Evolutionary conservation across 2,329 filamentous ascomycete genomes (phyloP).

Genomic region (Neofusicoccum umdonicola): DNA sequence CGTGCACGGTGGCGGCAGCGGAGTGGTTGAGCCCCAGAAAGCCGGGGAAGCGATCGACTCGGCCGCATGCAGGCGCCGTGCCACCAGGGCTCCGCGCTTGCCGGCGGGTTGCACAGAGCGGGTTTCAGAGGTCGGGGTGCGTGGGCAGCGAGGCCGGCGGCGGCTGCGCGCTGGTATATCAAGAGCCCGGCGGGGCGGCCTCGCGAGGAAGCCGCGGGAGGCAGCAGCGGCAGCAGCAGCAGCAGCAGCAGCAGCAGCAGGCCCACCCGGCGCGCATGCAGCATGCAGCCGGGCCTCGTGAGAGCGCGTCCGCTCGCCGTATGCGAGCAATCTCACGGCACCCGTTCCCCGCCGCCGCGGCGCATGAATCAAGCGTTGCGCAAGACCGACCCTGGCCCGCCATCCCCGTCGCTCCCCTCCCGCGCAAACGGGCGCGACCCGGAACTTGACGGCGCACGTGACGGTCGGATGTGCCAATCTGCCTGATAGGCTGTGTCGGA

Average conservation of each 20-base stretch:
- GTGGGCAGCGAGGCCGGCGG: background rate
- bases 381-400: too few species aligned
- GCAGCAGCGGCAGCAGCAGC: too few species aligned
- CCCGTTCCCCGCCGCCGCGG: background rate
- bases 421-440: too few species aligned
- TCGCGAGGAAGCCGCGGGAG: background rate
- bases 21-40: slow-evolving; percentile 3
- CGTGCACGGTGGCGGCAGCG: background rate
- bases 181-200: too few species aligned
- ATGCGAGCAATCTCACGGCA: background rate
- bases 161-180: background rate
- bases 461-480: background rate
- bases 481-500: background rate
- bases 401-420: too few species aligned
- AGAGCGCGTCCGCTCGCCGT: background rate
- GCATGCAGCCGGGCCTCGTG: background rate
- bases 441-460: background rate
- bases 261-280: too few species aligned
- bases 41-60: slow-evolving; percentile 4
- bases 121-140: background rate
- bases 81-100: background rate
- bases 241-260: too few species aligned
- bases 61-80: background rate
- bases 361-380: too few species aligned
- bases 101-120: background rate